Base-by-base conservation (phyloP, 2,329 filamentous ascomycete species). In the Nothophoma quercina region DNA sequence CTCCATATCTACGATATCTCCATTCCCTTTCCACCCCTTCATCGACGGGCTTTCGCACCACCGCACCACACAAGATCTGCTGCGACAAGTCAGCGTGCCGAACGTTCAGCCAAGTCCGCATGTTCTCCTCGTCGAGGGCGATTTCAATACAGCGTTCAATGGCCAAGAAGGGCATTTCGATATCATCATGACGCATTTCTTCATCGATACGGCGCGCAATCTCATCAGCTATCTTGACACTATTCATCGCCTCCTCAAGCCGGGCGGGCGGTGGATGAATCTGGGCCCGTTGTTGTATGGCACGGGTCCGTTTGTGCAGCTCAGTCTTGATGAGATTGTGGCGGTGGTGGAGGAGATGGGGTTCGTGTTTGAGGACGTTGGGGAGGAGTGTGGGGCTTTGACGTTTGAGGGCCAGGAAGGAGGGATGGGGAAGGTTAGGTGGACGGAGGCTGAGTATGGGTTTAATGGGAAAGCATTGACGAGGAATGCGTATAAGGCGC, bases 161-260 rank as follows among this genome's bases (percentile, higher is more conserved):
- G 50, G 52, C n/a, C 49, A 60, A 32, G 19, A 47, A 5, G 60
- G 55, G 0, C 52, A 57, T 4, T 85, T 76, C 63, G 82, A 85
- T 45, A 72, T 78, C 1, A 67, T 86, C 0, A 66, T 84, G 0
- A 85, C 83, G 0, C 78, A 84, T 34, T 86, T 85, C 69, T 85
- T 86, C 68, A 85, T 86, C 57, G 83, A 86, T 60, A 86, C 83
- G 0, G 83, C 83, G 0, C 77, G 82, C 0, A 85, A 85, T 46
- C 64, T 85, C 1, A 75, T 84, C 64, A 70, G 62, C 0, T 86
- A 85, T 54, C 72, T 85, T 5, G 81, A 85, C 28, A 83, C 78
- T 0, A 85, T 85, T 34, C 73, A 79, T 41, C 65, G 65, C 0
- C 59, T 83, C 0, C 72, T 86, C 2, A 76, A 71, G 34, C 63